Base-by-base conservation (phyloP, 495 filamentous ascomycete species). In the Penicillium pulvis region DNA sequence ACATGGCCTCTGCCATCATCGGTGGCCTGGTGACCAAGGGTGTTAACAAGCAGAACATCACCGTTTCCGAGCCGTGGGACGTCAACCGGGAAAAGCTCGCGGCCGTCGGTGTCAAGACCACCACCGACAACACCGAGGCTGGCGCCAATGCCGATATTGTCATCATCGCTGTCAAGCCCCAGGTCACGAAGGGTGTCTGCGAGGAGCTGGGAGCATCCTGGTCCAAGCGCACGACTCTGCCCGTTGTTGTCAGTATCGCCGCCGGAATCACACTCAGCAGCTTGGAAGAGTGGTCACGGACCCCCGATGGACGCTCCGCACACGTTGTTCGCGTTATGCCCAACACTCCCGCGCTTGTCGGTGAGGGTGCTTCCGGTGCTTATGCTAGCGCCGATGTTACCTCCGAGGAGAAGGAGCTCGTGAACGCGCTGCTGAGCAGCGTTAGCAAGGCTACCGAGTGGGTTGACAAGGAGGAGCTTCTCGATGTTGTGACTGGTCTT, bases 71-170 rank as follows among this genome's bases (percentile, higher is more conserved):
- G 69, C 88, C 89, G 39, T 92, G 96, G 70, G 93, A 92, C 1
- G 75, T 96, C 20, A 82, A 85, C 60, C 82, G 90, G 64, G 90
- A 91, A 33, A 98, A 97, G 69, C 87, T 91, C 67, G 92, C 89
- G n/a, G 90, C 86, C 0, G 91, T 92, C 56, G 93, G 93, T 7
- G 84, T 97, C 19, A 90, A 87, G 20, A 86, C 86, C 16, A 91
- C 92, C 0, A 76, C 97, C 0, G 93, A 91, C 62, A 97, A 86
- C 59, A 87, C 95, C 61, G 89, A 92, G 67, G 86, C 92, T 0
- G 92, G 90, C n/a, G 92, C 91, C 79, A 89, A 94, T 28, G 96
- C 92, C 85, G 87, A 97, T 68, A 90, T 97, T 68, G 87, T 86
- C 58, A 87, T 87, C 65, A 87, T 91, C 56, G 87, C 90, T 56